A percentile compares a stretch with the other conserved stretches of the same genome.
phyloP scores from a whole-genome alignment of 345 rosid genomes.

The Arabis alpina region DNA sequence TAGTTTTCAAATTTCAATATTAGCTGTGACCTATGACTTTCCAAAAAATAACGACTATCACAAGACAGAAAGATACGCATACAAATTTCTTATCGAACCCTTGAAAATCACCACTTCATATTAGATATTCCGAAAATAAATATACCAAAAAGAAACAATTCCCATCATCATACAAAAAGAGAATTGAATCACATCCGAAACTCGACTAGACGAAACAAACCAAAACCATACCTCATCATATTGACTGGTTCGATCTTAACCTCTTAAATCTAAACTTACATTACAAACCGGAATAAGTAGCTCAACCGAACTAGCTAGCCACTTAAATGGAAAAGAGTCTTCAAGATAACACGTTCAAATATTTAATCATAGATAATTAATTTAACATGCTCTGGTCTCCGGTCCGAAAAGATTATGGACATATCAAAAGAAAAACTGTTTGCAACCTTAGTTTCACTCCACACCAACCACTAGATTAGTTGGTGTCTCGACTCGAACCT shows the following conservation, averaged over 20 bases:
- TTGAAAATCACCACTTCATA: neutral
- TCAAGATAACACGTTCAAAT: too few species aligned
- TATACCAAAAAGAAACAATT: neutral
- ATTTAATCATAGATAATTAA: too few species aligned
- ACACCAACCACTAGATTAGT: conserved; percentile 35
- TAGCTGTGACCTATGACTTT: neutral
- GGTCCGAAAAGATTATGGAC: conserved; percentile 46
- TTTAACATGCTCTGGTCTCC: conserved; percentile 29
- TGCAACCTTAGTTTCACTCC: conserved; percentile 14
- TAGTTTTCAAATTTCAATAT: neutral
- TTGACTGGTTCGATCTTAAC: neutral
- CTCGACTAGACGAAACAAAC: neutral
- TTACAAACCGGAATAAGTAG: too few species aligned
- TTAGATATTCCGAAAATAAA: neutral
- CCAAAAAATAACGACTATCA: neutral
- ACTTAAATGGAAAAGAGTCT: too few species aligned
- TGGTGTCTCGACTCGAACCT: conserved; percentile 41
- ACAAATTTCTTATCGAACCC: neutral
- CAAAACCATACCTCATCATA: conserved; percentile 4
- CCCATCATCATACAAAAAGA: conserved; percentile 6
- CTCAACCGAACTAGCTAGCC: too few species aligned
- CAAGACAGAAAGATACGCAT: neutral
- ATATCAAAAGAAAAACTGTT: conserved; percentile 54
- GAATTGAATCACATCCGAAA: conserved; percentile 1
- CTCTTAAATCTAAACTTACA: neutral